Base-by-base conservation (phyloP, 225 moss, liverwort and hornwort genomes). In the Marchantia paleacea region DNA sequence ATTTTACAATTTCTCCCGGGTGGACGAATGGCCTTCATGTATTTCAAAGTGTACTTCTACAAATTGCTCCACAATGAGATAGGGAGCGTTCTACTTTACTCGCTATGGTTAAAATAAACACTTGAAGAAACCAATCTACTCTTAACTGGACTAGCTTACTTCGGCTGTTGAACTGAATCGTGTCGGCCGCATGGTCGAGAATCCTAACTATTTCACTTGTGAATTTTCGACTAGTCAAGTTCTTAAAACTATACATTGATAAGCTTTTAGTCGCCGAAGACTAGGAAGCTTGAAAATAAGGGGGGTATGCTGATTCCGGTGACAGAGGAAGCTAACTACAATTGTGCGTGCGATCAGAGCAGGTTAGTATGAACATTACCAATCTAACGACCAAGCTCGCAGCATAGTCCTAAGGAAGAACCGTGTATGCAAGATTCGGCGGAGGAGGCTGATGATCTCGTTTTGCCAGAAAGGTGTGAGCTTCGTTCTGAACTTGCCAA, bases 401-500 rank as follows among this genome's bases (percentile, higher is more conserved):
- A 73, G 24, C 57, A 60, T 31, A 30, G 8, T 62, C 61, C 39
- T 39, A 58, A 6, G 78, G 67, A 26, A 86, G 85, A 75, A 97
- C 91, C 19, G 92, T 86, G 80, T 86, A 92, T 18, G 97, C 91
- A 72, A 94, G 92, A 80, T 91, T 86, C 15, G 93, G 92, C 55
- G 91, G 78, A 24, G 97, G 97, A 63, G 93, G 79, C 82, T 93
- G 93, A 75, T 92, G 87, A 81, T 97, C 94, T 60, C 97, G 86
- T 52, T 88, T 86, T 10, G 97, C 97, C 12, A 97, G 89, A 82
- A 97, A 97, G 50, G 97, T 97, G 52, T 83, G 88, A 52, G 92
- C 91, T 76, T 86, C 93, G 87, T 94, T 97, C 68, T 91, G 89
- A 52, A 97, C 97, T 88, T 88, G 90, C 97, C 97, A 97, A 10